These are phyloP conservation scores for Ophiosphaerella korrae DNA, from an alignment of 2,329 filamentous ascomycete genomes.

Conservation along the genomic window DNA sequence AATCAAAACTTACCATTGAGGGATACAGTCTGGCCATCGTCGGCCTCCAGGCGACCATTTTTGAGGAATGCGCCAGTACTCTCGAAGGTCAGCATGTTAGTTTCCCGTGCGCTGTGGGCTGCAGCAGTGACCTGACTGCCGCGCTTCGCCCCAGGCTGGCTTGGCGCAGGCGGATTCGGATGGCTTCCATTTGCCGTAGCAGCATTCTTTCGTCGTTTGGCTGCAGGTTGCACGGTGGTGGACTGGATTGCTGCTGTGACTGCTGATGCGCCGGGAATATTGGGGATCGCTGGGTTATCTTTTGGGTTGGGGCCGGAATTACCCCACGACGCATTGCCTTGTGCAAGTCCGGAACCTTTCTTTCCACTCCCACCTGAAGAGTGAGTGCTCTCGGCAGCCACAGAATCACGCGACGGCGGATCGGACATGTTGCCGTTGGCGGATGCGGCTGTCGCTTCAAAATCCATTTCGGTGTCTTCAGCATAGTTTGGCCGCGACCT, in stretches of 20 bases:
- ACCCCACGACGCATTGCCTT: constrained; percentile 47
- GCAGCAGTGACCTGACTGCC: constrained; percentile 45
- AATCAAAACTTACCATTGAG: constrained; percentile 72
- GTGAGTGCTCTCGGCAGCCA: constrained; percentile 39
- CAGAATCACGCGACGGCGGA: constrained; percentile 43
- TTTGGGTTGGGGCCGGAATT: constrained; percentile 41
- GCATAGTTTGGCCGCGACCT: constrained; percentile 89
- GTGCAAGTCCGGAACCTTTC: constrained; percentile 47
- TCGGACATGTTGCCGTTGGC: constrained; percentile 62
- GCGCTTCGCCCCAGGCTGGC: constrained; percentile 45
- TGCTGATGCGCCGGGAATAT: constrained; percentile 63
- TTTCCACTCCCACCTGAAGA: constrained; percentile 43
- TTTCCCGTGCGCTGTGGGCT: constrained; percentile 60
- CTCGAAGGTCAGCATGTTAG: constrained; percentile 90
- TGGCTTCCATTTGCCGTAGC: constrained; percentile 45
- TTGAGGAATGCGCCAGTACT: constrained; percentile 70
- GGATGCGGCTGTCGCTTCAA: constrained; percentile 67
- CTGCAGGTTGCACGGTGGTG: constrained; percentile 44
- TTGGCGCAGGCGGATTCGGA: constrained; percentile 45
- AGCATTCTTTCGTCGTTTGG: constrained; percentile 85
- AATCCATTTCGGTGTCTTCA: constrained; percentile 90
- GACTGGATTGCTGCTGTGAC: constrained; percentile 53
- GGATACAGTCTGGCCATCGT: constrained; percentile 83
- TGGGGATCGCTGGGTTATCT: constrained; percentile 38
- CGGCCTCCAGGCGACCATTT: constrained; percentile 79